Evolutionary conservation across 768 basidiomycete genomes (phyloP).

Genomic region (Antrodiella citrinella): DNA sequence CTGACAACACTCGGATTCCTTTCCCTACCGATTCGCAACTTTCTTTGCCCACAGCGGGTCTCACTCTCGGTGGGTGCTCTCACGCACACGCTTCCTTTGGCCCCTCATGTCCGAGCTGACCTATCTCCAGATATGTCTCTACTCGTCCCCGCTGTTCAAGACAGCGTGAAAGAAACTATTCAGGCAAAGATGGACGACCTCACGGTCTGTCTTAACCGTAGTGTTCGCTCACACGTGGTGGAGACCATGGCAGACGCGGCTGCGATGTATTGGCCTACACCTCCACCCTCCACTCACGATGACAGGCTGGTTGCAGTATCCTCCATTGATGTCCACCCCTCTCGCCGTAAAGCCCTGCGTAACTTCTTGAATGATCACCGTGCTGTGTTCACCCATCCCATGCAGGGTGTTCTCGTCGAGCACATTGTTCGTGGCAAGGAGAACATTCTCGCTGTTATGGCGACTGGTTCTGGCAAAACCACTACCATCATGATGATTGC

Average conservation of each 20-base stretch:
- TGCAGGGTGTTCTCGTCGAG: neutral
- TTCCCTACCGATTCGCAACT: no score
- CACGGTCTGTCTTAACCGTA: no score
- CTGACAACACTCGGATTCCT: no score
- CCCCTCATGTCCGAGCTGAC: no score
- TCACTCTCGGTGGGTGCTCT: no score
- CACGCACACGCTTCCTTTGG: no score
- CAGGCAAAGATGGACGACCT: no score
- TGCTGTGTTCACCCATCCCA: neutral
- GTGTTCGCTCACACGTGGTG: no score
- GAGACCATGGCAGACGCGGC: neutral
- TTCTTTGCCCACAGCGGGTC: no score
- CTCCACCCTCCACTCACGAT: neutral
- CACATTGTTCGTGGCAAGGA: neutral
- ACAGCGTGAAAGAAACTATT: no score
- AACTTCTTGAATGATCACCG: neutral
- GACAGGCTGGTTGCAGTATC: neutral
- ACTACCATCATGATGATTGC: neutral
- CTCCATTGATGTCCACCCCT: neutral
- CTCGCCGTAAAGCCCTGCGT: neutral
- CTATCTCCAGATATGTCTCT: no score
- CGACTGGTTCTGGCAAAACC: neutral
- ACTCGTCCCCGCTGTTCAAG: no score
- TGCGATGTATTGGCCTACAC: neutral
- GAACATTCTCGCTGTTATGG: neutral